A percentile compares a stretch with the other conserved stretches of the same genome.
Conservation (phyloP, 1,284 basidiomycete genomes). For the Gomphus bonarii region DNA sequence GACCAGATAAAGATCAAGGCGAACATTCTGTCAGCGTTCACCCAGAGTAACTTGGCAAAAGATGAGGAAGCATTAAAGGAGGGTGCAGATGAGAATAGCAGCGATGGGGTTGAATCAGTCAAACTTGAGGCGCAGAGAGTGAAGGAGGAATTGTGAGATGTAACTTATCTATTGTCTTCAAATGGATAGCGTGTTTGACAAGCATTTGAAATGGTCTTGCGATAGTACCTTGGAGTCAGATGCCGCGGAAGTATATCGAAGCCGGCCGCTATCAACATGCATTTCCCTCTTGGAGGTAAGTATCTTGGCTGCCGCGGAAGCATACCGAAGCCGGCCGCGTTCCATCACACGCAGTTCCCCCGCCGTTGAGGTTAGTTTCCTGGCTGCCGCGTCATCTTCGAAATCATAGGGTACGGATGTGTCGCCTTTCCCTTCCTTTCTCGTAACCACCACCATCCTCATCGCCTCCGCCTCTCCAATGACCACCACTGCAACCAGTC, state of each 20-base stretch:
- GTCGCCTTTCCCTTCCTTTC: not conserved
- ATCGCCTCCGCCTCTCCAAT: not conserved
- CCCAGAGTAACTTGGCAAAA: conserved; percentile 29
- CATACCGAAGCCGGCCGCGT: not conserved
- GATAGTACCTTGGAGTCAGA: not conserved
- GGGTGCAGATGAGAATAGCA: conserved; percentile 5
- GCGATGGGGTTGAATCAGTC: not conserved
- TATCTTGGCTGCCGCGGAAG: not conserved
- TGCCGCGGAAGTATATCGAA: too few relatives aligned
- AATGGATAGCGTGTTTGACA: not conserved
- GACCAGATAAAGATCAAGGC: conserved; percentile 92
- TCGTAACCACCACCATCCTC: not conserved
- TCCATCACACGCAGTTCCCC: not conserved
- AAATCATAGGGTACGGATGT: not conserved
- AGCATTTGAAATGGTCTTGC: not conserved
- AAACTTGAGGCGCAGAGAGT: not conserved
- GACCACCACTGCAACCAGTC: not conserved
- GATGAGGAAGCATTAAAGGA: conserved; percentile 20
- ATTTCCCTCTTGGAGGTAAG: too few relatives aligned
- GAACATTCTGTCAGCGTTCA: conserved; percentile 78
- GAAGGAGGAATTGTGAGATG: conserved; percentile 3
- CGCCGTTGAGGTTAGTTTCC: not conserved
- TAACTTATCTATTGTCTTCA: not conserved
- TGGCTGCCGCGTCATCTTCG: not conserved
- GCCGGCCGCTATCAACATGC: too few relatives aligned